Percentiles rank a stretch among this genome's conserved stretches.
Evolutionary conservation across 176 grass and related monocot species (phyloP).

Genomic region (Hordeum vulgare): MorexV3_pseudomolecules_assembly NC_058521.1:430730128-430730627

Average conservation of each 20-base stretch:
- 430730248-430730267: constrained; percentile 82
- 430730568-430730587: constrained; percentile 84
- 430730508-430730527: constrained; percentile 95
- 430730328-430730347: constrained; percentile 5
- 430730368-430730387: neutral
- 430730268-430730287: constrained; percentile 55
- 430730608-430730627: constrained; percentile 93
- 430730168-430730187: constrained; percentile 61
- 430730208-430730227: constrained; percentile 64
- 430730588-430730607: constrained; percentile 90
- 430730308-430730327: neutral
- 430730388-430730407: neutral
- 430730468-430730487: constrained; percentile 44
- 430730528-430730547: constrained; percentile 80
- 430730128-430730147: constrained; percentile 86
- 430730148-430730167: constrained; percentile 94
- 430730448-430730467: constrained; percentile 60
- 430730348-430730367: neutral
- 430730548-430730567: constrained; percentile 96
- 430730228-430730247: constrained; percentile 87
- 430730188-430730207: constrained; percentile 48
- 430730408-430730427: neutral
- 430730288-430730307: neutral
- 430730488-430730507: constrained; percentile 82
- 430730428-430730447: constrained; percentile 9